A percentile compares a stretch with the other conserved stretches of the same genome.
These are phyloP conservation scores for Trichoderma pleuroti DNA, from an alignment of 2,329 filamentous ascomycete genomes.

Conservation along the genomic window DNA sequence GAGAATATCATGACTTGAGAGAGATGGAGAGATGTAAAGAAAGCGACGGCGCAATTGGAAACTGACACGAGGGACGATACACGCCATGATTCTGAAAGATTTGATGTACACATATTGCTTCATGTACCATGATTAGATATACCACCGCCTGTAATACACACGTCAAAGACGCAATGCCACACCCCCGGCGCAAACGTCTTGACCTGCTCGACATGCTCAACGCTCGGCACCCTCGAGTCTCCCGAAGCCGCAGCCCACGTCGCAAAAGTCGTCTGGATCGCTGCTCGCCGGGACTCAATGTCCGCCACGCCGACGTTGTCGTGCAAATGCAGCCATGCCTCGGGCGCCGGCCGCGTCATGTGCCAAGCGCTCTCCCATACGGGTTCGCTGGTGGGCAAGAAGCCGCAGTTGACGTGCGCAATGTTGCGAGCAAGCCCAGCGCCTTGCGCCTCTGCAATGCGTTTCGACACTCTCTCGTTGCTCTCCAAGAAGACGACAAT, in stretches of 20 bases:
- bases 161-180: constrained; percentile 68
- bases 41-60: not conserved
- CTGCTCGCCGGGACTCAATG: constrained; percentile 43
- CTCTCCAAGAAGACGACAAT: constrained; percentile 69
- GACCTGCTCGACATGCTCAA: constrained; percentile 60
- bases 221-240: constrained; percentile 26
- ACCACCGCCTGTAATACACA: constrained; percentile 41
- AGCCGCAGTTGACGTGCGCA: constrained; percentile 61
- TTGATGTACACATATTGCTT: not conserved
- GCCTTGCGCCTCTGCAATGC: constrained; percentile 38
- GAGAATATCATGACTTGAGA: not conserved
- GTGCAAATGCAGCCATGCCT: constrained; percentile 62
- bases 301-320: constrained; percentile 60
- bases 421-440: constrained; percentile 38
- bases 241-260: constrained; percentile 28
- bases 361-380: constrained; percentile 53
- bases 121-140: constrained; percentile 25
- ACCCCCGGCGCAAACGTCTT: constrained; percentile 68
- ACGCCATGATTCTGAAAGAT: not conserved
- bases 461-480: constrained; percentile 52
- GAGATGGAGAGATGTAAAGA: not conserved
- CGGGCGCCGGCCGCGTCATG: constrained; percentile 35
- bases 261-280: constrained; percentile 48
- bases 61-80: not conserved
- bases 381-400: constrained; percentile 55